Base-by-base conservation (phyloP, 148 eudicot species). In the Beta vulgaris region DNA sequence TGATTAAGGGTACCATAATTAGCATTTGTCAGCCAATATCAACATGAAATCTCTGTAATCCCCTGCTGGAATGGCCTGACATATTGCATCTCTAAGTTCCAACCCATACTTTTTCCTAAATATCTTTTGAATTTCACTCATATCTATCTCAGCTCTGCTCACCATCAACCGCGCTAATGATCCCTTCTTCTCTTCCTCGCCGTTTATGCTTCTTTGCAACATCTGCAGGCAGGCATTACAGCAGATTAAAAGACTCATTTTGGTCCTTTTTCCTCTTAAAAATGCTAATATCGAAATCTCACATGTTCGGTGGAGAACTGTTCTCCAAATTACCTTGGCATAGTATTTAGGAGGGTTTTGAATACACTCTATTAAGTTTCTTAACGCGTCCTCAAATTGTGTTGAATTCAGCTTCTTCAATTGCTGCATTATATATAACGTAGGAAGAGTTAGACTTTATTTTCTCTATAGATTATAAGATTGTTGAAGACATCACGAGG, bases 311-410 rank as follows among this genome's bases (percentile, higher is more conserved):
- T n/a, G n/a, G n/a, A n/a, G n/a, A n/a, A n/a, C n/a, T n/a, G n/a
- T n/a, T n/a, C n/a, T n/a, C n/a, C n/a, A n/a, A n/a, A n/a, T n/a
- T 76, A 88, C 94, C 94, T 92, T 82, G 29, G 92, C 88, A 63
- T 84, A 90, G 78, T 90, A 82, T 78, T 83, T 90, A 14, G 87
- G 81, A 48, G 94, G 88, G 74, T 85, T 82, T 76, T 76, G 80
- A 61, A 88, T 82, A 80, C 85, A 86, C n/a, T 85, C 82, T 1
- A 87, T 87, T 7, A 88, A 82, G 51, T 71, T 69, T 72, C 76
- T 80, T 58, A 92, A 36, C 13, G 90, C 86, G 29, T 83, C 88
- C 70, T 86, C 90, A 68, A 92, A 92, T 51, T 85, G 90, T 67
- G 91, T 87, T 54, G 73, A 64, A 59, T 67, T 74, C 19, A 60